A percentile compares a stretch with the other conserved stretches of the same genome.
phyloP scores from a whole-genome alignment of 2,329 filamentous ascomycete genomes.

The Trichoderma guizhouense region DNA sequence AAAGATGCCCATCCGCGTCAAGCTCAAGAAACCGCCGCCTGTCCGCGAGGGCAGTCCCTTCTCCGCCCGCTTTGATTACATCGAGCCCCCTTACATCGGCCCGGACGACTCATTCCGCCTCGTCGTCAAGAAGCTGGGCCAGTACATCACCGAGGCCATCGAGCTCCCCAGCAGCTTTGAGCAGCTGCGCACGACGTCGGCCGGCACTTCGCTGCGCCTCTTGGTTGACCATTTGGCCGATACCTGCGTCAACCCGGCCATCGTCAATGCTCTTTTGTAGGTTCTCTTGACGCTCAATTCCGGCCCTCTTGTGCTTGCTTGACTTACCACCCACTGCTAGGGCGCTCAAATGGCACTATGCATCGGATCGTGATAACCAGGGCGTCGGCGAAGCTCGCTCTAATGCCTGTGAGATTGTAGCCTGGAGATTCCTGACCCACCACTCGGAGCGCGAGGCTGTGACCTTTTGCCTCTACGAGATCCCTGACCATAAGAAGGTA shows the following conservation, averaged over 20 bases:
- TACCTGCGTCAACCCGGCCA: slow-evolving; percentile 63
- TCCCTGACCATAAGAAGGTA: slow-evolving; percentile 46
- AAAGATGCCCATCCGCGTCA: slow-evolving; percentile 38
- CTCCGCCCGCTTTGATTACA: slow-evolving; percentile 31
- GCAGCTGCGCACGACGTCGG: slow-evolving; percentile 64
- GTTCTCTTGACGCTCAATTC: slow-evolving; percentile 30
- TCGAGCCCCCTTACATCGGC: slow-evolving; percentile 53
- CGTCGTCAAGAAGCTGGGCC: slow-evolving; percentile 64
- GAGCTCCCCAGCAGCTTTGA: slow-evolving; percentile 68
- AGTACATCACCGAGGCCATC: slow-evolving; percentile 62
- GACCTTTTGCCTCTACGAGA: slow-evolving; percentile 70
- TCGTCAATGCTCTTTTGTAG: slow-evolving; percentile 71
- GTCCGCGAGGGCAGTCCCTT: slow-evolving; percentile 36
- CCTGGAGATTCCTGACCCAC: slow-evolving; percentile 71
- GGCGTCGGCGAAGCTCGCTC: slow-evolving; percentile 66
- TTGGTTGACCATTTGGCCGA: slow-evolving; percentile 63
- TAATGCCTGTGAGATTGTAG: slow-evolving; percentile 75
- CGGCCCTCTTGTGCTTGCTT: not conserved
- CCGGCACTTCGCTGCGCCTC: slow-evolving; percentile 53
- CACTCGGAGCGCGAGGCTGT: slow-evolving; percentile 71
- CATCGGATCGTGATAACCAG: slow-evolving; percentile 59
- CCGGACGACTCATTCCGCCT: slow-evolving; percentile 59
- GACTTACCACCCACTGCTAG: slow-evolving; percentile 40
- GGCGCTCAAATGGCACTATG: slow-evolving; percentile 72
- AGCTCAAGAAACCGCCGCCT: slow-evolving; percentile 33